phyloP scores from a whole-genome alignment of 345 rosid genomes.

The Carallia brachiata region DNA sequence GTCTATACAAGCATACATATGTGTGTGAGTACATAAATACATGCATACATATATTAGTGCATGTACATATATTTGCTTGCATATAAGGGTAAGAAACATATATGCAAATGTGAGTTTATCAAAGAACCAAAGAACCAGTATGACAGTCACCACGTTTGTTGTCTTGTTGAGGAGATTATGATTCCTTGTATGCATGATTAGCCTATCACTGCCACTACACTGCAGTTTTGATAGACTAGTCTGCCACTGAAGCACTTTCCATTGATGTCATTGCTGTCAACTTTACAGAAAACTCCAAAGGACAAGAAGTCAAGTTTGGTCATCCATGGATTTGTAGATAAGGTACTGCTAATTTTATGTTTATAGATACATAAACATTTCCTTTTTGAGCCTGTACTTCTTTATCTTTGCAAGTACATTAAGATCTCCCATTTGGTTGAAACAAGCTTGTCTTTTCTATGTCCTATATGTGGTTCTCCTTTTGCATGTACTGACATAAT shows the following conservation, averaged over 20 bases:
- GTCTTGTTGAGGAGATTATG: not conserved
- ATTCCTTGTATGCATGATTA: not conserved
- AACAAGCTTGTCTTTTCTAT: not conserved
- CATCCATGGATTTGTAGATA: conserved; percentile 88
- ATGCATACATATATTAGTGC: too few species aligned
- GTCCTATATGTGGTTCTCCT: not conserved
- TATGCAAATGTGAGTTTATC: too few species aligned
- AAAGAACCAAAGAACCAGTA: too few species aligned
- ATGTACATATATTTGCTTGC: too few species aligned
- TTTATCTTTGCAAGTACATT: not conserved
- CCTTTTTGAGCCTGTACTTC: not conserved
- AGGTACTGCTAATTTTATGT: conserved; percentile 43
- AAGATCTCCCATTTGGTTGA: not conserved
- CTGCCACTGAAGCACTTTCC: not conserved
- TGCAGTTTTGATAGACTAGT: not conserved
- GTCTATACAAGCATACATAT: not conserved
- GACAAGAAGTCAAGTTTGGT: conserved; percentile 93
- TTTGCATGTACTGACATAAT: too few species aligned
- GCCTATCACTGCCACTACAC: not conserved
- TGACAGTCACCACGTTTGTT: too few species aligned
- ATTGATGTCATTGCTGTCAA: not conserved
- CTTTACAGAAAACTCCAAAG: conserved; percentile 87
- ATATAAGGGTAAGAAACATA: too few species aligned
- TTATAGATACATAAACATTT: not conserved
- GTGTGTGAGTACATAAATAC: too few species aligned